Percentiles rank a stretch among this genome's conserved stretches.
phyloP scores from a whole-genome alignment of 2,329 filamentous ascomycete genomes.

The Epichloe typhina region DNA sequence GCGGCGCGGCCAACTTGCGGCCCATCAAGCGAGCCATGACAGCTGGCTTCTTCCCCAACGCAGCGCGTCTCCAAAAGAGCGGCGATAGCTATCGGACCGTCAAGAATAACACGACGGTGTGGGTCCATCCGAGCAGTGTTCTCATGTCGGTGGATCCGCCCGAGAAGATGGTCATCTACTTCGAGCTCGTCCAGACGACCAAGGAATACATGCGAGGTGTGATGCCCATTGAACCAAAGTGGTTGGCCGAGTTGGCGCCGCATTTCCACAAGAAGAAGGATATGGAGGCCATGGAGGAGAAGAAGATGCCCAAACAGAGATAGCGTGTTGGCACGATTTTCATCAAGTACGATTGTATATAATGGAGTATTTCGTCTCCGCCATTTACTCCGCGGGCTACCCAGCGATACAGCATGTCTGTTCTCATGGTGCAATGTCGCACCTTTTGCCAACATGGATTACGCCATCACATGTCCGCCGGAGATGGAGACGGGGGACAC shows the following conservation, averaged over 20 bases:
- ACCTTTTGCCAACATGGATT: no score
- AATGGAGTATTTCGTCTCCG: background rate
- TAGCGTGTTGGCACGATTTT: conserved; percentile 5
- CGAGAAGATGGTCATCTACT: conserved; percentile 74
- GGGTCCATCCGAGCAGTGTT: conserved; percentile 80
- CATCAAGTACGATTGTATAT: background rate
- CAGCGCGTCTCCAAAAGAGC: conserved; percentile 66
- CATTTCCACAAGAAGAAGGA: conserved; percentile 93
- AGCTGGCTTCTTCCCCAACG: conserved; percentile 89
- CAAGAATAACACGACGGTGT: conserved; percentile 79
- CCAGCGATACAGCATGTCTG: no score
- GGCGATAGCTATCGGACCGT: conserved; percentile 85
- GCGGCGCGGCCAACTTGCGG: conserved; percentile 53
- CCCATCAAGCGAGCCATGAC: conserved; percentile 82
- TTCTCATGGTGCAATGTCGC: no score
- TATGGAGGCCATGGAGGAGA: conserved; percentile 68
- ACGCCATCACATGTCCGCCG: no score
- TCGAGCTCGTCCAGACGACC: conserved; percentile 66
- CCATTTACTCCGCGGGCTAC: background rate
- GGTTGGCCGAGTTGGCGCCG: conserved; percentile 80
- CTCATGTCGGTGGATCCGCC: conserved; percentile 66
- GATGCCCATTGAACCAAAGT: conserved; percentile 71
- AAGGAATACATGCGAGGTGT: conserved; percentile 90
- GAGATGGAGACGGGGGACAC: no score
- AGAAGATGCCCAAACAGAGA: conserved; percentile 37